Evolutionary conservation across 768 basidiomycete species (phyloP).

Genomic region (Termitomyces sp.): DNA sequence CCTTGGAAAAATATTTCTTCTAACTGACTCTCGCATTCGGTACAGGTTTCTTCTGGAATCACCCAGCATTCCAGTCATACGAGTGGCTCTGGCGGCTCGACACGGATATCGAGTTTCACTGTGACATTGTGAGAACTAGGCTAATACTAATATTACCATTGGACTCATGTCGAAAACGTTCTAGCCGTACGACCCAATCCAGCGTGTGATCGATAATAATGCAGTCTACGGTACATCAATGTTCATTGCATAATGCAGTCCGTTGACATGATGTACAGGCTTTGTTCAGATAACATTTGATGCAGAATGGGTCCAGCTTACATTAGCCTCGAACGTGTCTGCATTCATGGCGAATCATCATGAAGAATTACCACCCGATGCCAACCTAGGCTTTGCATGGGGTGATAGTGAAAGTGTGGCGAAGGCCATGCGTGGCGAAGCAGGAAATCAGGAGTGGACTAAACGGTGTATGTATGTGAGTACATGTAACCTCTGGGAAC

Average conservation of each 20-base stretch:
- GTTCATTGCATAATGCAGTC: background rate
- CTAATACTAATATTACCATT: too few species aligned
- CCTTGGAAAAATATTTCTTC: background rate
- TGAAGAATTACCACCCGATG: slow-evolving; percentile 15
- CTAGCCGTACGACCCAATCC: slow-evolving; percentile 24
- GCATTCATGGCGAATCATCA: slow-evolving; percentile 12
- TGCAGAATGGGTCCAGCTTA: slow-evolving; percentile 21
- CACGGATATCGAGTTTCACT: slow-evolving; percentile 26
- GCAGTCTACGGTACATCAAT: slow-evolving; percentile 19
- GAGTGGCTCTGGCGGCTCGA: slow-evolving; percentile 26
- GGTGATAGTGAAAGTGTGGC: slow-evolving; percentile 12
- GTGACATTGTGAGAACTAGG: slow-evolving; percentile 19
- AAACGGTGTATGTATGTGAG: slow-evolving; percentile 23
- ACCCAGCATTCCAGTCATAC: slow-evolving; percentile 19
- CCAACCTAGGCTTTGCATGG: slow-evolving; percentile 22
- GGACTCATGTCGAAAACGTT: background rate
- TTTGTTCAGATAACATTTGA: slow-evolving; percentile 23
- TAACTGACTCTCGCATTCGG: background rate
- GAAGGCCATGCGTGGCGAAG: slow-evolving; percentile 21
- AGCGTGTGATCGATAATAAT: slow-evolving; percentile 17
- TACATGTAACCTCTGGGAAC: background rate
- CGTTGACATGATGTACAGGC: slow-evolving; percentile 4
- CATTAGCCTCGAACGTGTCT: slow-evolving; percentile 23
- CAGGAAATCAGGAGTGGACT: slow-evolving; percentile 21
- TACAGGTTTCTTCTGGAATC: slow-evolving; percentile 24